Percentiles rank a stretch among this genome's conserved stretches.
Evolutionary conservation across 306 rosid species (phyloP).

Genomic region (Prunus persica): DNA sequence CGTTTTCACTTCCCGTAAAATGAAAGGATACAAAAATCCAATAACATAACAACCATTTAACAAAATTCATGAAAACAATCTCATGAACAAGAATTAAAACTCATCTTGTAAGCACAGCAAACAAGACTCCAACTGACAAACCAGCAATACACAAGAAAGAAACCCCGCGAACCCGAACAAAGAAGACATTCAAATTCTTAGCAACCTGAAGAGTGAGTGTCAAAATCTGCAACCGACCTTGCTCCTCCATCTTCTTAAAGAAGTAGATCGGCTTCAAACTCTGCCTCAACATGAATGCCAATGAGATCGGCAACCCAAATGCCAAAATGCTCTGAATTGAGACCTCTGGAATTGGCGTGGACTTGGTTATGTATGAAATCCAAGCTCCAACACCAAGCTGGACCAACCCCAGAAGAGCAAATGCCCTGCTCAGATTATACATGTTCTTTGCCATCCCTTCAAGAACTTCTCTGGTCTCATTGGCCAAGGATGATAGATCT

Average conservation of each 20-base stretch:
- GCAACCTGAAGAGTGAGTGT: conserved; percentile 60
- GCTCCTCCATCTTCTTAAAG: conserved; percentile 66
- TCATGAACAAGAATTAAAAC: neutral
- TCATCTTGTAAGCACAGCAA: conserved; percentile 47
- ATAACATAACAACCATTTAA: neutral
- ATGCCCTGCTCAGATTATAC: conserved; percentile 48
- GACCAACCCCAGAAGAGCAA: conserved; percentile 52
- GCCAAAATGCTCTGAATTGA: conserved; percentile 64
- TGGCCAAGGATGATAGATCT: conserved; percentile 58
- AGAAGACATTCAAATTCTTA: conserved; percentile 58
- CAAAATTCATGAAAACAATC: neutral
- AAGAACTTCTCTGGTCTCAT: conserved; percentile 57
- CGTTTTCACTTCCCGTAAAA: neutral
- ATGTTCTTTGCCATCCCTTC: conserved; percentile 59
- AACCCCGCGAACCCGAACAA: conserved; percentile 51
- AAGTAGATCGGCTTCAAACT: conserved; percentile 56
- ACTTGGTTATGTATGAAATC: conserved; percentile 43
- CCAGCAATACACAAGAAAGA: conserved; percentile 48
- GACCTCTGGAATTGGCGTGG: conserved; percentile 42
- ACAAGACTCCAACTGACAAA: conserved; percentile 41
- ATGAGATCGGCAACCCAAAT: conserved; percentile 62
- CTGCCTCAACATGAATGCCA: conserved; percentile 74
- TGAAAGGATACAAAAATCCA: neutral
- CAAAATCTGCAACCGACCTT: conserved; percentile 63
- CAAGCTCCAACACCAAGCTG: conserved; percentile 81